Evolutionary conservation across 192 early-diverging fungal genomes (phyloP).

Genomic region (Blastocladiella britannica): DNA sequence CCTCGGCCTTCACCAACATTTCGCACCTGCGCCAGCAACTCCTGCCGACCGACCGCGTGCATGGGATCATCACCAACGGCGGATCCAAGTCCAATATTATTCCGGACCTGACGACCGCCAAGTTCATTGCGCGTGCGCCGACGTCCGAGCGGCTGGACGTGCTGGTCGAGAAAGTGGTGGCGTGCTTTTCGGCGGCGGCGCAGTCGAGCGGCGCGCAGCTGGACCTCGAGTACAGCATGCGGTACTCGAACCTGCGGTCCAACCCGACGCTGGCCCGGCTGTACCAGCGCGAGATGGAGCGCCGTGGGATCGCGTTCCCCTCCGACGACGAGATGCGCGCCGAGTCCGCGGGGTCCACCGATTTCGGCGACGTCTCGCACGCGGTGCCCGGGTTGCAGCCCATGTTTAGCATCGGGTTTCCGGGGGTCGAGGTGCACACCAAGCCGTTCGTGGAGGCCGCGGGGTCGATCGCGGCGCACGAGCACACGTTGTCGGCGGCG

Average conservation of each 20-base stretch:
- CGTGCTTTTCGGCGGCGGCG: conserved; percentile 40
- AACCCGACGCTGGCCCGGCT: conserved; percentile 19
- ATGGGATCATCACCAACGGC: conserved; percentile 55
- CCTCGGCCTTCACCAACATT: conserved; percentile 37
- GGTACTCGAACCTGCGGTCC: conserved; percentile 32
- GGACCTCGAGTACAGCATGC: conserved; percentile 23
- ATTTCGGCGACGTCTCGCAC: conserved; percentile 55
- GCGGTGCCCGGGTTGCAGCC: conserved; percentile 35
- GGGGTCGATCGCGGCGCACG: conserved; percentile 31
- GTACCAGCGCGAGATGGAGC: conserved; percentile 10
- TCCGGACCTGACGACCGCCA: conserved; percentile 34
- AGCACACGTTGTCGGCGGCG: conserved; percentile 27
- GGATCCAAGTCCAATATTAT: conserved; percentile 43
- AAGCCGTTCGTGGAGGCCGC: conserved; percentile 35
- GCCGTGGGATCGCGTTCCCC: conserved; percentile 8
- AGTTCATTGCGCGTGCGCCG: conserved; percentile 35
- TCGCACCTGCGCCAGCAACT: conserved; percentile 52
- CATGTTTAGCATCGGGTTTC: conserved; percentile 12
- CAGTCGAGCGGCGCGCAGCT: conserved; percentile 44
- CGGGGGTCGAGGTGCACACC: conserved; percentile 37
- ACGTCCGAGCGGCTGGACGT: conserved; percentile 19
- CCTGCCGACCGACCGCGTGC: conserved; percentile 40
- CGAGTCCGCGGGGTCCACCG: conserved; percentile 27
- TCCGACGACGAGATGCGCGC: conserved; percentile 4
- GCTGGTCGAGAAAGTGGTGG: conserved; percentile 25